A percentile compares a stretch with the other conserved stretches of the same genome.
phyloP scores from a whole-genome alignment of 2,329 filamentous ascomycete species.

The Setomelanomma holmii region DNA sequence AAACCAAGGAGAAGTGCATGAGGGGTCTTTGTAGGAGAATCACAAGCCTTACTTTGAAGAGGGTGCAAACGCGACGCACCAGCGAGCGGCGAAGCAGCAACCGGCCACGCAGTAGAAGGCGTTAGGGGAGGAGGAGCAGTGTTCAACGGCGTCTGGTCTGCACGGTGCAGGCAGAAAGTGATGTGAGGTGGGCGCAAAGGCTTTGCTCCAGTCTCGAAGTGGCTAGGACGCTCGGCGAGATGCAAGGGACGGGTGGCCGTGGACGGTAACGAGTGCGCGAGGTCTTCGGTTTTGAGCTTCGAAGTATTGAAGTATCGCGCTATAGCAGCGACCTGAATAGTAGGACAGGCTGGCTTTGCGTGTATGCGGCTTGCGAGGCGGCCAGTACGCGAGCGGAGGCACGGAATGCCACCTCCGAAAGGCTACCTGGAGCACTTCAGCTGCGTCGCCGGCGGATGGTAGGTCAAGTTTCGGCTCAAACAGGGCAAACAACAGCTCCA shows the following conservation, averaged over 20 bases:
- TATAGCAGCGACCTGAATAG: constrained; percentile 10
- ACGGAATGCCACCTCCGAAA: constrained; percentile 4
- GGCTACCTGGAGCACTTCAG: background rate
- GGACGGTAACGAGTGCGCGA: background rate
- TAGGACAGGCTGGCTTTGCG: constrained; percentile 5
- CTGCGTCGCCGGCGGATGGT: background rate
- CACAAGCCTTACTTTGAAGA: constrained; percentile 36
- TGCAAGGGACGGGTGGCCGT: constrained; percentile 21
- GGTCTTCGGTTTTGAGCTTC: background rate
- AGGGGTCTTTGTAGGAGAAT: constrained; percentile 20
- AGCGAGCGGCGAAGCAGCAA: constrained; percentile 34
- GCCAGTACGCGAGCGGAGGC: constrained; percentile 4
- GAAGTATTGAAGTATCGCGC: constrained; percentile 7
- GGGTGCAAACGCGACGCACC: constrained; percentile 26
- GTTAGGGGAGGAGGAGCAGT: constrained; percentile 32
- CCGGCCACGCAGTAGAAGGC: constrained; percentile 30
- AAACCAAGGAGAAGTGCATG: constrained; percentile 19
- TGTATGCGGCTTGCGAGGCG: constrained; percentile 7
- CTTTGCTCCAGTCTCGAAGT: constrained; percentile 26
- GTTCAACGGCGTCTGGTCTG: constrained; percentile 32
- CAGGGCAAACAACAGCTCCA: background rate
- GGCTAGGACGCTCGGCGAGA: constrained; percentile 31
- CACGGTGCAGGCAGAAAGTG: constrained; percentile 34
- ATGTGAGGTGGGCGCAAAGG: constrained; percentile 26
- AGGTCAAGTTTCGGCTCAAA: background rate